Conservation (phyloP, 805 yeast species). For the Pichia cabralensis region DNA sequence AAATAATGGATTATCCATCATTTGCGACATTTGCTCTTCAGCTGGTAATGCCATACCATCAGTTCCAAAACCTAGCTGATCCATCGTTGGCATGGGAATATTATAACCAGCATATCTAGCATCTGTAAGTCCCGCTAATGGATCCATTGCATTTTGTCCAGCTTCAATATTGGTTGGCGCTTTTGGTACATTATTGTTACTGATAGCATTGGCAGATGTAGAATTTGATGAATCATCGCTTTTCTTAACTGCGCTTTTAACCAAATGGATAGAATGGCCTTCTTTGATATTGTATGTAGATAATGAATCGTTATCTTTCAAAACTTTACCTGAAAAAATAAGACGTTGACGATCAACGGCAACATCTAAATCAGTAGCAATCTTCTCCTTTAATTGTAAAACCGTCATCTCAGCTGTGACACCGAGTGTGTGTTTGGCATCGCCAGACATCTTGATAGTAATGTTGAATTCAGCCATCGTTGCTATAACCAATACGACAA, state of each 20-base stretch:
- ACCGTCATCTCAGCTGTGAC: slow-evolving; percentile 49
- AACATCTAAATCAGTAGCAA: slow-evolving; percentile 52
- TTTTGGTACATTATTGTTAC: slow-evolving; percentile 11
- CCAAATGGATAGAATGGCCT: slow-evolving; percentile 85
- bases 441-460: slow-evolving; percentile 43
- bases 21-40: slow-evolving; percentile 60
- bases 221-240: slow-evolving; percentile 11
- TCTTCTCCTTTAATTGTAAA: slow-evolving; percentile 53
- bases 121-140: slow-evolving; percentile 85
- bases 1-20: slow-evolving; percentile 75
- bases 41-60: slow-evolving; percentile 82
- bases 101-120: slow-evolving; percentile 90
- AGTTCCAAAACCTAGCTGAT: slow-evolving; percentile 57
- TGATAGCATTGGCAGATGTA: slow-evolving; percentile 10
- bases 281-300: slow-evolving; percentile 69
- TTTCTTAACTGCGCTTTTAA: slow-evolving; percentile 56
- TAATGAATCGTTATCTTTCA: slow-evolving; percentile 73
- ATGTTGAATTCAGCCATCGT: slow-evolving; percentile 14
- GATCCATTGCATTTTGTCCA: slow-evolving; percentile 84
- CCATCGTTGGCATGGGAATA: slow-evolving; percentile 75
- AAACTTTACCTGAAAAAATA: slow-evolving; percentile 88
- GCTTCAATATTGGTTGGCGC: slow-evolving; percentile 78
- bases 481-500: too few species aligned
- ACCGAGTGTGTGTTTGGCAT: slow-evolving; percentile 62
- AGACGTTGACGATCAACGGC: slow-evolving; percentile 77